Evolutionary conservation across 139 green algal genomes (phyloP).

Genomic region (Closterium sp.): DNA sequence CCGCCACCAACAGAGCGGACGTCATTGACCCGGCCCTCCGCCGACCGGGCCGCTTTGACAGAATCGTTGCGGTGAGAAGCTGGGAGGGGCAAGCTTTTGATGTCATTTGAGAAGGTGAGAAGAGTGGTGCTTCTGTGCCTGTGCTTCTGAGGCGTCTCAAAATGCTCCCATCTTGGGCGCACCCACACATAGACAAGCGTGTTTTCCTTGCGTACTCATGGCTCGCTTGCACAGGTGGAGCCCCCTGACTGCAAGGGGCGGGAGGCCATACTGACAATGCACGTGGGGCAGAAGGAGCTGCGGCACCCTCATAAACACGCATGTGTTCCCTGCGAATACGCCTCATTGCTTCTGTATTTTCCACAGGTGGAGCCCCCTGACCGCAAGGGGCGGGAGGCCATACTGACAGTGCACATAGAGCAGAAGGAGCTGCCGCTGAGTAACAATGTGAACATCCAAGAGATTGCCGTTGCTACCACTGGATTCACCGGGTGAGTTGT

Average conservation of each 20-base stretch:
- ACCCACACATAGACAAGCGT: too few species aligned
- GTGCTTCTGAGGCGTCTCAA: too few species aligned
- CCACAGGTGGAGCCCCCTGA: constrained; percentile 38
- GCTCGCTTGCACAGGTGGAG: constrained; percentile 46
- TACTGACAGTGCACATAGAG: constrained; percentile 30
- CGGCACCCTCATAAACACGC: background rate
- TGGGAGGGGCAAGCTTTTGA: background rate
- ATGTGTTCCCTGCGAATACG: too few species aligned
- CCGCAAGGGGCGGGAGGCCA: constrained; percentile 37
- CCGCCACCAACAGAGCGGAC: constrained; percentile 89
- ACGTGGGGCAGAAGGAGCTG: constrained; percentile 40
- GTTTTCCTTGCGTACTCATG: too few species aligned
- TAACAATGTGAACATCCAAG: constrained; percentile 8
- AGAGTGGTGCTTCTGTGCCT: too few species aligned
- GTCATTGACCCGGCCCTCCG: constrained; percentile 86
- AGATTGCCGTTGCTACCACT: constrained; percentile 16
- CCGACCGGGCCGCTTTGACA: constrained; percentile 92
- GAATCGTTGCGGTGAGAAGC: constrained; percentile 67
- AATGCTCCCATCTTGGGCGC: too few species aligned
- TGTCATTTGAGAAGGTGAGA: too few species aligned
- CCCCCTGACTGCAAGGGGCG: constrained; percentile 28
- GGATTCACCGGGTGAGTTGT: constrained; percentile 45
- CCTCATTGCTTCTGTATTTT: too few species aligned
- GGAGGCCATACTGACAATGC: constrained; percentile 44
- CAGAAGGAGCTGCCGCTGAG: constrained; percentile 33